Conservation (phyloP, 2,329 filamentous ascomycete genomes). For the Phialocephala subalpina region DNA sequence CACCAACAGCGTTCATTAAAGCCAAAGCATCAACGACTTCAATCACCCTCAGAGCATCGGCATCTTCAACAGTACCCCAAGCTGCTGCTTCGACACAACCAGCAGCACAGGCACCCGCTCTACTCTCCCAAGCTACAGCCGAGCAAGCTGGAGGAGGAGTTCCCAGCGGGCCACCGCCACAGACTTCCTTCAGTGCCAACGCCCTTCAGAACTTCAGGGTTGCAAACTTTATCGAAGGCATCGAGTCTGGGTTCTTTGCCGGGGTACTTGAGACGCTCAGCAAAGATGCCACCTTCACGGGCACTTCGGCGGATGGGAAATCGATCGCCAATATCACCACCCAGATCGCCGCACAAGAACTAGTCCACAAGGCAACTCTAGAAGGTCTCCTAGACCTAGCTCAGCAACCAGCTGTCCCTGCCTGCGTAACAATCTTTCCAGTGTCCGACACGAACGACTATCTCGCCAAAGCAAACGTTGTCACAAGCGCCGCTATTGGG, state of each 20-base stretch:
- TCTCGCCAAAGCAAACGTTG: slow-evolving; percentile 20
- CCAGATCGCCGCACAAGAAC: slow-evolving; percentile 23
- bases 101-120: slow-evolving; percentile 8
- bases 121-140: slow-evolving; percentile 17
- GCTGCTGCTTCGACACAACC: neutral
- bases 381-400: slow-evolving; percentile 13
- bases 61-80: neutral
- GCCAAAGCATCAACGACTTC: neutral
- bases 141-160: slow-evolving; percentile 20
- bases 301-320: slow-evolving; percentile 3
- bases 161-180: slow-evolving; percentile 15
- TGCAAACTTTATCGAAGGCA: slow-evolving; percentile 22
- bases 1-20: neutral
- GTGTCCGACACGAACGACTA: slow-evolving; percentile 12
- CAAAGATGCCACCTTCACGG: slow-evolving; percentile 15
- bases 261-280: slow-evolving; percentile 9
- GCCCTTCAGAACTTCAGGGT: slow-evolving; percentile 16
- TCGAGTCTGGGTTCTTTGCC: slow-evolving; percentile 20
- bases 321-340: slow-evolving; percentile 19
- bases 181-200: slow-evolving; percentile 11
- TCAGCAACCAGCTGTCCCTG: slow-evolving; percentile 10
- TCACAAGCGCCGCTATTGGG: slow-evolving; percentile 19
- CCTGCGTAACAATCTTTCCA: slow-evolving; percentile 12
- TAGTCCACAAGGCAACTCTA: slow-evolving; percentile 21
- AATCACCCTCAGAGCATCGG: neutral